Base-by-base conservation (phyloP, 176 grass and related monocot species). In the Triticum turgidum region DNA sequence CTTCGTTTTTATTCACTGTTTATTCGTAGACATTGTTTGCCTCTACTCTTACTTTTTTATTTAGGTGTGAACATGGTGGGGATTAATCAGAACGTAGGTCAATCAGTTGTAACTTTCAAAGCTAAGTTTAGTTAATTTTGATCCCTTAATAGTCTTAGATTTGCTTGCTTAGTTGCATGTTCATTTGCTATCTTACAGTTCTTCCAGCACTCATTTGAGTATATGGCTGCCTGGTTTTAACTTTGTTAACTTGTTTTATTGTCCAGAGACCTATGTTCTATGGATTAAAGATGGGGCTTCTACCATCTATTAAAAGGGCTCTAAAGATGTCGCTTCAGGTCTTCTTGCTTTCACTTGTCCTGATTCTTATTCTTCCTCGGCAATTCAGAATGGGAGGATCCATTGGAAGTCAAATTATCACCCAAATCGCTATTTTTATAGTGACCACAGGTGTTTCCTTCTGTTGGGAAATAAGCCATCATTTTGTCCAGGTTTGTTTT, bases 401-500 rank as follows among this genome's bases (percentile, higher is more conserved):
- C 37, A 76, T 87, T 74, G 88, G 91, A 88, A 82, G 86, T 49
- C 71, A 86, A 80, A 87, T 91, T 66, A 65, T 90, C 14, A 72
- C 87, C 76, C 89, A 99, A 75, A 88, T 99, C 49, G 69, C 41
- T 17, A 88, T 90, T 82, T 89, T 90, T 42, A 77, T 96, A 38
- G 83, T 89, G 77, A 90, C 44, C 3, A 49, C 65, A 35, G 54
- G 49, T 69, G 72, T 92, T 91, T 91, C 90, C 47, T 90, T 92
- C 80, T 99, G 90, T 91, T 96, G 91, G 88, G 97, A 99, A 88
- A 87, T 96, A 78, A 96, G 89, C 83, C 90, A 94, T 84, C 94
- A 99, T 81, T 91, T 96, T 83, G 83, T 94, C 39, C 94, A 99
- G 94, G 97, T 99, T 58, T 73, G 77, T 78, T 90, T 65, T 78